Evolutionary conservation across 2,329 filamentous ascomycete genomes (phyloP), one percentile per base, ranked within the genome.

Genomic region (Stylonectria norvegica): DNA sequence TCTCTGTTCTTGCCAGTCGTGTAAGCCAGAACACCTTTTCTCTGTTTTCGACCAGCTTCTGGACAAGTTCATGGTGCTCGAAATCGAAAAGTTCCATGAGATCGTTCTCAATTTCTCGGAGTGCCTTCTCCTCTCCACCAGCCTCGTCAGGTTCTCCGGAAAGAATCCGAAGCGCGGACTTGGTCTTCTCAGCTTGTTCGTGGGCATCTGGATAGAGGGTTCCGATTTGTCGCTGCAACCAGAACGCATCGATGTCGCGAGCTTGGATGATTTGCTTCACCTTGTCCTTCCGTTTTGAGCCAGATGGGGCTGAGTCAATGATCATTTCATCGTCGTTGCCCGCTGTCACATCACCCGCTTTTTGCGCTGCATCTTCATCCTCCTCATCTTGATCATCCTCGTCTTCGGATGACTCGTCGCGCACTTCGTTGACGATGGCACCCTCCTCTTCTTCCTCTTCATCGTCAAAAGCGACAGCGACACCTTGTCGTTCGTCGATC

Each of bases 41-140:
- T 42, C 89, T 80, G 65, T 98, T 98, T 53, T 85, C 81, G 41
- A 97, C 89, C 12, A 98, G 76, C 64, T 89, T 91, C 49, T 88
- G 84, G 18, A 97, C 93, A 39, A 96, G 76, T 49, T 96, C 89
- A 46, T 94, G 89, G 58, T 96, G 86, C 57, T 97, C 91, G 58
- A 95, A 98, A 57, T 98, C 93, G 55, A 98, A 97, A 0, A 98
- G 77, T 57, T 96, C 93, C 86, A 97, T 97, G 42, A 98, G 74
- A 48, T 98, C 93, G 64, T 98, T 98, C 60, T 98, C 93, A 40
- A 97, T 90, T 58, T 98, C 91, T 56, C 91, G 83, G 20, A 97
- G 72, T 11, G 86, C 78, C 63, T 87, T 90, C 57, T 94, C 89
- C 44, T 91, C 84, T 12, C 85, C 89, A 40, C 86, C 84, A 36